phyloP scores from a whole-genome alignment of 1,139 yeast species.

The Ogataea hybrid region DNA sequence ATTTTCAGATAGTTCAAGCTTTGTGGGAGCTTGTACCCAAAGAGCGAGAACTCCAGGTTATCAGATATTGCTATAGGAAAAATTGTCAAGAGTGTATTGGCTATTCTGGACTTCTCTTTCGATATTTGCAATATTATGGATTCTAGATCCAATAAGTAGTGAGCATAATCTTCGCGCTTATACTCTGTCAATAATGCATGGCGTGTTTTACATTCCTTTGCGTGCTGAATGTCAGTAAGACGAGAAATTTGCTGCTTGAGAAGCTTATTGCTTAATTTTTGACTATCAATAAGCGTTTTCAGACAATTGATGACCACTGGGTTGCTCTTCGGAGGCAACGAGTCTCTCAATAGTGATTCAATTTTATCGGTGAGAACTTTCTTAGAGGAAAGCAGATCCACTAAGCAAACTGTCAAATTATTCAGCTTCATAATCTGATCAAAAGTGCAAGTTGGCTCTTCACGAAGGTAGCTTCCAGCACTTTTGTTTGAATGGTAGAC shows the following conservation, averaged over 20 bases:
- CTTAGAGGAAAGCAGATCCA: slow-evolving; percentile 35
- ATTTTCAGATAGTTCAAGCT: slow-evolving; percentile 12
- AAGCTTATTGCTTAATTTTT: slow-evolving; percentile 1
- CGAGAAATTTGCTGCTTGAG: slow-evolving; percentile 2
- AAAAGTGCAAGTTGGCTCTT: slow-evolving; percentile 33
- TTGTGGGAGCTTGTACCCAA: slow-evolving; percentile 29
- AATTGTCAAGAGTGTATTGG: slow-evolving; percentile 27
- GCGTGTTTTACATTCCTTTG: neutral
- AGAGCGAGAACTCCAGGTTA: slow-evolving; percentile 34
- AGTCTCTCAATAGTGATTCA: slow-evolving; percentile 1
- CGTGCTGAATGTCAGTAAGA: neutral
- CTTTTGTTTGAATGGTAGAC: slow-evolving; percentile 7
- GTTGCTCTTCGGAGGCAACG: neutral
- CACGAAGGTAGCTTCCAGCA: slow-evolving; percentile 8
- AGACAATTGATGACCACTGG: neutral
- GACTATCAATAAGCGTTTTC: neutral
- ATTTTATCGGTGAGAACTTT: slow-evolving; percentile 19
- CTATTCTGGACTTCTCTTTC: slow-evolving; percentile 26
- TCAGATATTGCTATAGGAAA: slow-evolving; percentile 36
- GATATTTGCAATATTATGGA: slow-evolving; percentile 3
- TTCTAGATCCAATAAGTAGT: slow-evolving; percentile 9
- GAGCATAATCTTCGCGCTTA: slow-evolving; percentile 9
- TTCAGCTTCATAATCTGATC: slow-evolving; percentile 46
- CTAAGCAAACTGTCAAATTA: slow-evolving; percentile 41
- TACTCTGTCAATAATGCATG: neutral